Evolutionary conservation across 352 stramenopile species (phyloP).

Genomic region (Pythium scleroteichum): DNA sequence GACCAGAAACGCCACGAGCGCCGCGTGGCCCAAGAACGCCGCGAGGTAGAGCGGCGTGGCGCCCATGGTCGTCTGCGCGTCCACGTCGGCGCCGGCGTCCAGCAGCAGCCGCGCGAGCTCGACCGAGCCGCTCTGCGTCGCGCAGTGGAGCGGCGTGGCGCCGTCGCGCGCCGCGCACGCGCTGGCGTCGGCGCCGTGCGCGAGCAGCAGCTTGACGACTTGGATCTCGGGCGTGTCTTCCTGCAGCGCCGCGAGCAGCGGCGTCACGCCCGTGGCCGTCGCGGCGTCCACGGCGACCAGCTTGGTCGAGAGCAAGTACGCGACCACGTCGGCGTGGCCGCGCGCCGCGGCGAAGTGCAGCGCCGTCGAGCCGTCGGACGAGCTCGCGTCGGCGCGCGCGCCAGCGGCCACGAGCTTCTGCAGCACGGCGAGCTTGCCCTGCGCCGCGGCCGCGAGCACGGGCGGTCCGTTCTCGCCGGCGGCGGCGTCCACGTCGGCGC

Average conservation of each 20-base stretch:
- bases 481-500: conserved; percentile 28
- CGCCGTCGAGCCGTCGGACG: conserved; percentile 25
- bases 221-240: conserved; percentile 15
- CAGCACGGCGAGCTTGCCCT: conserved; percentile 27
- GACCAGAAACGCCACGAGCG: conserved; percentile 26
- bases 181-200: conserved; percentile 19
- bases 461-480: conserved; percentile 22
- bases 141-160: conserved; percentile 29
- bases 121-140: conserved; percentile 20
- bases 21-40: conserved; percentile 27
- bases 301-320: conserved; percentile 22
- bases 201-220: conserved; percentile 24
- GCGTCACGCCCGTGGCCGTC: conserved; percentile 28
- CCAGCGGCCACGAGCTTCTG: conserved; percentile 20
- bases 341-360: conserved; percentile 26
- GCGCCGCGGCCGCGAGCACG: conserved; percentile 26
- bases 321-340: conserved; percentile 18
- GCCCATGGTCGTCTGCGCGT: conserved; percentile 28
- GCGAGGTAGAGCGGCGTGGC: conserved; percentile 29
- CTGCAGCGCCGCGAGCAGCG: conserved; percentile 28
- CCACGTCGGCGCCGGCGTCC: conserved; percentile 24
- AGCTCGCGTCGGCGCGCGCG: conserved; percentile 10
- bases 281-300: conserved; percentile 26
- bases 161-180: conserved; percentile 12
- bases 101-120: conserved; percentile 26